Conservation (phyloP, 768 basidiomycete species). For the Kwoniella dendrophila region DNA sequence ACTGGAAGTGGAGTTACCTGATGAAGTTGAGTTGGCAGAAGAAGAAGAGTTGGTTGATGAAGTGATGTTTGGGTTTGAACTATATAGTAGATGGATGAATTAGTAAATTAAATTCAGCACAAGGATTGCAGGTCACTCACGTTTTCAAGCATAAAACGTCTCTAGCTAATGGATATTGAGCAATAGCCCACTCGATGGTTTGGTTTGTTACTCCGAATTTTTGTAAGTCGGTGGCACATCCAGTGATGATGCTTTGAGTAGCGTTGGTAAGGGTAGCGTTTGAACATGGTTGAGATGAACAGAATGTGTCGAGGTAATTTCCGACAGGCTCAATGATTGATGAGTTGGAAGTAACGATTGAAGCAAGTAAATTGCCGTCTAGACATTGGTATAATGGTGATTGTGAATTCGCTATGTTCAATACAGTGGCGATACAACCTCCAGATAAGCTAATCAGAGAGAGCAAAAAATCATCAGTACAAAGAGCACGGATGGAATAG, state of each 20-base stretch:
- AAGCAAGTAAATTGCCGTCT: conserved; percentile 6
- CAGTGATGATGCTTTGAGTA: conserved; percentile 26
- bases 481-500: too few relatives aligned
- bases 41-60: conserved; percentile 27
- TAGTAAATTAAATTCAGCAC: background rate
- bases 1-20: too few relatives aligned
- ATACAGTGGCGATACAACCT: conserved; percentile 1
- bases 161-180: conserved; percentile 46
- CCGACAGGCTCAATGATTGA: conserved; percentile 47
- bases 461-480: background rate
- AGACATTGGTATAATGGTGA: conserved; percentile 10
- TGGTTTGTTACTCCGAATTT: conserved; percentile 32
- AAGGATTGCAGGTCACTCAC: conserved; percentile 16
- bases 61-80: conserved; percentile 7
- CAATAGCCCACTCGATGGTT: conserved; percentile 30
- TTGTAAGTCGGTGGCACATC: conserved; percentile 35
- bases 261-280: conserved; percentile 32
- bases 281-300: conserved; percentile 36
- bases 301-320: conserved; percentile 36
- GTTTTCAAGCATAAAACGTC: conserved; percentile 52
- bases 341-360: conserved; percentile 32
- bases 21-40: conserved; percentile 43
- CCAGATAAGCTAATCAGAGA: background rate
- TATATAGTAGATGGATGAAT: conserved; percentile 11
- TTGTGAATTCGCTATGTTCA: background rate